Evolutionary conservation across 257 asterid species (phyloP).

Genomic region (Phtheirospermum japonicum): DNA sequence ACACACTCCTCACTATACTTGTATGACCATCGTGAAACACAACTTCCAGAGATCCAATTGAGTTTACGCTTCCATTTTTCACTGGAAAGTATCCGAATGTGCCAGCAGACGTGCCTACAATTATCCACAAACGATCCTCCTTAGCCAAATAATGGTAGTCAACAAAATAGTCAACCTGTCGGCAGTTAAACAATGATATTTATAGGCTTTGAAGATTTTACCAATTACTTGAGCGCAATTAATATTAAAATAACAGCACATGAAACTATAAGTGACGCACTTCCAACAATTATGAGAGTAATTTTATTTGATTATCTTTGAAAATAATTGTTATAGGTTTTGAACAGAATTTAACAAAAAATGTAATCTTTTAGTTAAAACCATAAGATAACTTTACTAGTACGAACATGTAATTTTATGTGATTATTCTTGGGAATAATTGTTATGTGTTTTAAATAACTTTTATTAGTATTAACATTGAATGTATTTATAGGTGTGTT

Average conservation of each 20-base stretch:
- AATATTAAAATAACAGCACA: neutral
- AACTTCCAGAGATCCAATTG: slow-evolving; percentile 68
- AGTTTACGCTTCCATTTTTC: slow-evolving; percentile 25
- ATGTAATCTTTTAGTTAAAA: no score
- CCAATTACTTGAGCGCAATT: neutral
- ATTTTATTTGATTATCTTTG: no score
- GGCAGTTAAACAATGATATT: neutral
- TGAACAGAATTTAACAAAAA: no score
- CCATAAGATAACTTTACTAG: no score
- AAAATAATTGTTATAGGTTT: no score
- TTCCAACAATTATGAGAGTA: neutral
- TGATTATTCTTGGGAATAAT: no score
- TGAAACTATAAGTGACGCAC: neutral
- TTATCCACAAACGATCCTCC: slow-evolving; percentile 66
- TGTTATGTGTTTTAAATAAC: no score
- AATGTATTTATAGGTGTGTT: no score
- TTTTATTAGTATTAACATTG: no score
- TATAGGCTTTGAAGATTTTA: neutral
- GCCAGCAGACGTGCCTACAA: slow-evolving; percentile 80
- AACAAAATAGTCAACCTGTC: slow-evolving; percentile 81
- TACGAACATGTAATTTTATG: no score
- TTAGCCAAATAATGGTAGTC: slow-evolving; percentile 80
- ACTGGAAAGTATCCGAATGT: slow-evolving; percentile 81
- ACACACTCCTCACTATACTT: slow-evolving; percentile 62
- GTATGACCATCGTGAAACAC: slow-evolving; percentile 79